Percentiles rank a stretch among this genome's conserved stretches.
These are phyloP conservation scores for Cystobasidium slooffiae DNA, from an alignment of 1,284 basidiomycete species.

Conservation along the genomic window DNA sequence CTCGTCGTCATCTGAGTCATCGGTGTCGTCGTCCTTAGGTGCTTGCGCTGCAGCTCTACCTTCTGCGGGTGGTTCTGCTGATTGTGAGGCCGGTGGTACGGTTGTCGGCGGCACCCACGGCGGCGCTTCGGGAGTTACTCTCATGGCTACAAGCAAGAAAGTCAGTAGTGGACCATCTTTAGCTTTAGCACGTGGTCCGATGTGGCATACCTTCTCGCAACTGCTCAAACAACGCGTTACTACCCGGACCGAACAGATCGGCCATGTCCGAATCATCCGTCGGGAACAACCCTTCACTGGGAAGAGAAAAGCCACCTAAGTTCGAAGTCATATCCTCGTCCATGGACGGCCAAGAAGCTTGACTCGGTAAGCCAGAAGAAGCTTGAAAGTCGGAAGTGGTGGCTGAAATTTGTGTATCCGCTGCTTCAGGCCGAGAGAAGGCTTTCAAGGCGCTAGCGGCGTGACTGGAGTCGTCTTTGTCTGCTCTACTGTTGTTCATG, in stretches of 20 bases:
- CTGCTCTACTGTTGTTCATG: constrained; percentile 18
- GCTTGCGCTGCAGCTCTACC: neutral
- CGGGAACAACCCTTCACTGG: constrained; percentile 29
- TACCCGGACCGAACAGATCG: constrained; percentile 30
- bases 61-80: neutral
- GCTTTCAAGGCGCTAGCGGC: neutral
- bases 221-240: constrained; percentile 15
- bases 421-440: constrained; percentile 6
- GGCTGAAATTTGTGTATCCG: constrained; percentile 7
- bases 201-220: constrained; percentile 1
- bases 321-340: neutral
- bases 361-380: neutral
- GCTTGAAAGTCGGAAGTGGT: neutral
- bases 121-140: constrained; percentile 1
- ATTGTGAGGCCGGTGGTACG: neutral
- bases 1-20: constrained; percentile 27
- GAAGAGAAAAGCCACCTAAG: constrained; percentile 19
- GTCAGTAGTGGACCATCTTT: neutral
- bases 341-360: neutral
- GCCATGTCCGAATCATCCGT: constrained; percentile 20
- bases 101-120: constrained; percentile 2
- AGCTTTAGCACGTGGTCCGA: neutral
- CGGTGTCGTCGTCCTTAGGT: neutral
- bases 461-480: neutral
- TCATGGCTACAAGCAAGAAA: neutral